Evolutionary conservation across 208 protist genomes (phyloP), one percentile per base, ranked within the genome.

Genomic region (Acanthamoeba lenticulata): DNA sequence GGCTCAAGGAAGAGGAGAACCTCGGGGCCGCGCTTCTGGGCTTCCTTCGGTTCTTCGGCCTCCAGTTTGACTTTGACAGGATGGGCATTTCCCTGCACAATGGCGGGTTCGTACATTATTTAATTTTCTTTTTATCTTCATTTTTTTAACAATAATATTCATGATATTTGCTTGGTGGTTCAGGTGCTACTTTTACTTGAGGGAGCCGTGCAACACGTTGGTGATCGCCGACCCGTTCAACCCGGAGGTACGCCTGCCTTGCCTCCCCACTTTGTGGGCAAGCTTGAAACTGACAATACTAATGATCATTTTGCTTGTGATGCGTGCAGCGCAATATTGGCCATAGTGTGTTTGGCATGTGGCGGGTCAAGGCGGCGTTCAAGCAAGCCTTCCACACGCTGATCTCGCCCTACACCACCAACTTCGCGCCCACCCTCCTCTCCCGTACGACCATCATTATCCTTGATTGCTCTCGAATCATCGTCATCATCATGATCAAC

Each of bases 311-410:
- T 52, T 52, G 47, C 15, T 5, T 15, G 47, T 29, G 15, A 67
- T 29, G 19, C 13, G 27, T 15, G n/a, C 86, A 92, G 60, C 34
- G 86, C 24, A 92, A 92, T 38, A 92, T 92, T 65, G 86, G 86
- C n/a, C 86, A 92, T 55, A 92, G 86, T 36, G 86, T 92, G 2
- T 92, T 92, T 74, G 86, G 86, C 27, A 92, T 92, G 86, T 92
- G 86, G 86, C 86, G 57, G 27, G 86, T 92, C 24, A 92, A 92
- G 86, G 86, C 86, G 17, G 86, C 86, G 17, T 92, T 92, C 40
- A 65, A 72, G 34, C 24, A 92, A 24, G 86, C 86, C 86, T 92
- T 92, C 86, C 57, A 74, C 57, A 42, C 86, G 29, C 86, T 92
- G 15, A 92, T 72, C 36, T 92, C 86, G 19, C 86, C 86, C 27